phyloP scores from a whole-genome alignment of 352 stramenopile genomes.

The Phytopythium kandeliae region DNA sequence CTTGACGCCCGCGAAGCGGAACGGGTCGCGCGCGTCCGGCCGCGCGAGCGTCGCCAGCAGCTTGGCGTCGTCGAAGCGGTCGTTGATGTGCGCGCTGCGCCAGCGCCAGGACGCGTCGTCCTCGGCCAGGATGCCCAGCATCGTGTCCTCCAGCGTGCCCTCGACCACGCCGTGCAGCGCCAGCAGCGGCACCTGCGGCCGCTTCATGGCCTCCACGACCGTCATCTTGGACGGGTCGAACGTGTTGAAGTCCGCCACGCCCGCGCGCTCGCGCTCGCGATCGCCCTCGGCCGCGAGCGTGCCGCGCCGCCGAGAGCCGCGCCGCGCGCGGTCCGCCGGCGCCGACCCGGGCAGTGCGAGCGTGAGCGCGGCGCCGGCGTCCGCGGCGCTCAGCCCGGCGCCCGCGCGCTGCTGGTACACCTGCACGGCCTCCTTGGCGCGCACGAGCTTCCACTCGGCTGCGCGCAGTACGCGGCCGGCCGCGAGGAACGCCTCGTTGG shows the following conservation, averaged over 20 bases:
- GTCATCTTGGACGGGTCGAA: neutral
- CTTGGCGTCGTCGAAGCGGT: slow-evolving; percentile 39
- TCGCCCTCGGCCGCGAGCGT: too few relatives aligned
- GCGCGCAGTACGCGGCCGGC: slow-evolving; percentile 15
- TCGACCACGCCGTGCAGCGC: slow-evolving; percentile 33
- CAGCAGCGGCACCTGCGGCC: slow-evolving; percentile 28
- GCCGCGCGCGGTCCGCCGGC: neutral
- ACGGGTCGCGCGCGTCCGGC: slow-evolving; percentile 27
- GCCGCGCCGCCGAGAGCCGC: neutral
- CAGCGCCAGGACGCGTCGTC: slow-evolving; percentile 36
- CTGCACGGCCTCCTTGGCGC: slow-evolving; percentile 29
- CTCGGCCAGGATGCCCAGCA: slow-evolving; percentile 38
- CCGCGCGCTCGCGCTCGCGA: too few relatives aligned
- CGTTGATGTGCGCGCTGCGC: slow-evolving; percentile 40
- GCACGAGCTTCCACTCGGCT: slow-evolving; percentile 30
- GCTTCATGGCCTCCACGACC: slow-evolving; percentile 21
- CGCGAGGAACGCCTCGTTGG: slow-evolving; percentile 29
- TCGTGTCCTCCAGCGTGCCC: slow-evolving; percentile 41
- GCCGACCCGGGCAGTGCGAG: too few relatives aligned
- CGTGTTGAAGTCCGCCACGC: neutral
- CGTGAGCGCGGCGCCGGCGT: neutral
- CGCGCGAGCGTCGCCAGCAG: slow-evolving; percentile 32
- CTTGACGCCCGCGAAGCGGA: slow-evolving; percentile 43
- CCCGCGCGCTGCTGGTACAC: slow-evolving; percentile 22
- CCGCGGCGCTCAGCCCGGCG: slow-evolving; percentile 1